A percentile compares a stretch with the other conserved stretches of the same genome.
These are phyloP conservation scores for Diaporthe capsici DNA, from an alignment of 2,329 filamentous ascomycete genomes.

Conservation along the genomic window DNA sequence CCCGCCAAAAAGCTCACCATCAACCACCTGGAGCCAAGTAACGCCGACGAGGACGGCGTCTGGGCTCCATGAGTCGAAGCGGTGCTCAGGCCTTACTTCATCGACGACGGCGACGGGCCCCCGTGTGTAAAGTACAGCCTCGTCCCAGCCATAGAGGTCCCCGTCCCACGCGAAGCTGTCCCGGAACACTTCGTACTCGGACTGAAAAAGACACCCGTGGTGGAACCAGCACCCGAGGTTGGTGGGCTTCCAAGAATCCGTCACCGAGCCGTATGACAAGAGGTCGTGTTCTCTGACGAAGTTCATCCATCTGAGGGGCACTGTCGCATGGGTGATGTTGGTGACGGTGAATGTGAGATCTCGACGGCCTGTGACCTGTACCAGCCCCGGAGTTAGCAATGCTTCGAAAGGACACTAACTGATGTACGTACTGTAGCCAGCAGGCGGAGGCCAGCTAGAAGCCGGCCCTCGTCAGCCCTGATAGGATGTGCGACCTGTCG, in stretches of 20 bases:
- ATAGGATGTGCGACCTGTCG: slow-evolving; percentile 39
- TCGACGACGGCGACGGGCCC: slow-evolving; percentile 9
- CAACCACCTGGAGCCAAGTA: slow-evolving; percentile 19
- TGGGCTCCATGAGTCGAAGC: slow-evolving; percentile 3
- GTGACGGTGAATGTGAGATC: not conserved
- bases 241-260: slow-evolving; percentile 39
- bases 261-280: slow-evolving; percentile 25
- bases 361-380: not conserved
- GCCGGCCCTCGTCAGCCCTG: slow-evolving; percentile 26
- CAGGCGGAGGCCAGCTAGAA: slow-evolving; percentile 36
- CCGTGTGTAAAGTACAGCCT: slow-evolving; percentile 35
- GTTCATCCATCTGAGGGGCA: slow-evolving; percentile 9
- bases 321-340: slow-evolving; percentile 35
- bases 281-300: slow-evolving; percentile 14
- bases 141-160: slow-evolving; percentile 39
- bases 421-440: slow-evolving; percentile 1
- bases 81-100: not conserved
- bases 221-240: slow-evolving; percentile 40
- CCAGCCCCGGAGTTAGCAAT: not conserved
- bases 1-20: not conserved
- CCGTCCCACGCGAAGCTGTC: slow-evolving; percentile 37
- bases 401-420: not conserved
- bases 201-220: slow-evolving; percentile 20
- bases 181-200: slow-evolving; percentile 4
- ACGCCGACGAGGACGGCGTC: not conserved